Conservation (phyloP, 2,329 filamentous ascomycete species). For the Cladosporium sp. region DNA sequence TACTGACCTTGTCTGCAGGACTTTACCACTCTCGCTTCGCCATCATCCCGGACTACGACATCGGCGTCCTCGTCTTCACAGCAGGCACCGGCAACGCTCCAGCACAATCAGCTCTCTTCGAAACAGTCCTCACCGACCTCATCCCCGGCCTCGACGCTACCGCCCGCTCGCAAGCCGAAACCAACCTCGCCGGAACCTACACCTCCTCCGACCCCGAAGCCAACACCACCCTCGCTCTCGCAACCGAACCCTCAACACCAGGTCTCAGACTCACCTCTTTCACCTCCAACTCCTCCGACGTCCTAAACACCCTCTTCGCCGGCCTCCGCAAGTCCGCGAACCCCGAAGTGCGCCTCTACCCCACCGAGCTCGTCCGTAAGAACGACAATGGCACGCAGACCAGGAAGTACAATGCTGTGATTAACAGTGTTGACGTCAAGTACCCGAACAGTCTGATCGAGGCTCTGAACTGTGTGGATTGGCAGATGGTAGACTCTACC, state of each 20-base stretch:
- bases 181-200: constrained; percentile 34
- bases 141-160: constrained; percentile 35
- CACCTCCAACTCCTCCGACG: constrained; percentile 39
- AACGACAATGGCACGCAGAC: constrained; percentile 18
- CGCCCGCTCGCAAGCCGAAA: constrained; percentile 33
- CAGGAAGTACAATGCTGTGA: constrained; percentile 21
- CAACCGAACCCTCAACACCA: constrained; percentile 27
- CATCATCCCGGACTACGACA: constrained; percentile 52
- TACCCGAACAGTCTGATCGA: constrained; percentile 19
- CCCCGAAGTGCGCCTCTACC: constrained; percentile 31
- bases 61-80: constrained; percentile 47
- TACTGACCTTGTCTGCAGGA: background rate
- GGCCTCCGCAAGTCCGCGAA: constrained; percentile 8
- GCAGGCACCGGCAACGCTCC: constrained; percentile 33
- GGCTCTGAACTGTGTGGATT: constrained; percentile 21
- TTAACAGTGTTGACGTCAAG: constrained; percentile 20
- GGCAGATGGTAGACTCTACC: constrained; percentile 27
- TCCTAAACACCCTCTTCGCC: constrained; percentile 29
- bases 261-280: constrained; percentile 38
- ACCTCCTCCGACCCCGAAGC: background rate
- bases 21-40: constrained; percentile 31
- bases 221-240: constrained; percentile 36
- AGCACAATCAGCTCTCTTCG: constrained; percentile 23
- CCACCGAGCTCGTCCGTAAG: constrained; percentile 30
- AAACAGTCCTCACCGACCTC: constrained; percentile 29